Conservation (phyloP, 192 early-diverging fungal species). For the Kickxella alabastrina region DNA sequence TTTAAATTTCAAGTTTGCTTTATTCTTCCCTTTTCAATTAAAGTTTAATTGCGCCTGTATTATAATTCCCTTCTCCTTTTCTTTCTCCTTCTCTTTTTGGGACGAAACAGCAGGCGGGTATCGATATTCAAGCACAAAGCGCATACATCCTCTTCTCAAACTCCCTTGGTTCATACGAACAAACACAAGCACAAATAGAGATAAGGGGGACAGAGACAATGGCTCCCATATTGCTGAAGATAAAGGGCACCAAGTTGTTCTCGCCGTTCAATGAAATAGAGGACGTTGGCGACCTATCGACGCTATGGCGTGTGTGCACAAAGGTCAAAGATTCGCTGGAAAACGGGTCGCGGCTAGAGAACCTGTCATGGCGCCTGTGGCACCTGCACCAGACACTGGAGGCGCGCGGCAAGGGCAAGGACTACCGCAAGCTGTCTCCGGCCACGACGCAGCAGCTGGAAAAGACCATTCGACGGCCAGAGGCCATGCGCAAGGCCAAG, state of each 20-base stretch:
- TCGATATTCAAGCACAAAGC: no score
- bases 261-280: constrained; percentile 68
- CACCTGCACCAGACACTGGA: constrained; percentile 68
- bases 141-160: no score
- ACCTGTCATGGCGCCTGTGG: constrained; percentile 84
- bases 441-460: constrained; percentile 59
- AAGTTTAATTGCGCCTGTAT: no score
- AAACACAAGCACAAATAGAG: no score
- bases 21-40: no score
- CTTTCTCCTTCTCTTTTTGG: no score
- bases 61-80: no score
- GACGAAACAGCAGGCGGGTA: no score
- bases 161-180: no score
- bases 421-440: constrained; percentile 57
- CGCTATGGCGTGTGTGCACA: constrained; percentile 77
- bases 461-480: constrained; percentile 40
- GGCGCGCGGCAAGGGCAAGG: constrained; percentile 49
- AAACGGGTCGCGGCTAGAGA: constrained; percentile 76
- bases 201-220: no score
- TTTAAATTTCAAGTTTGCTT: no score
- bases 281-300: constrained; percentile 69
- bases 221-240: constrained; percentile 67
- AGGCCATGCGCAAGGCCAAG: constrained; percentile 29
- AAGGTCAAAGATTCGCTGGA: constrained; percentile 82
- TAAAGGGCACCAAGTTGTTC: constrained; percentile 73